These are phyloP conservation scores for Fusarium lateritium DNA, from an alignment of 2,329 filamentous ascomycete species.

Conservation along the genomic window DNA sequence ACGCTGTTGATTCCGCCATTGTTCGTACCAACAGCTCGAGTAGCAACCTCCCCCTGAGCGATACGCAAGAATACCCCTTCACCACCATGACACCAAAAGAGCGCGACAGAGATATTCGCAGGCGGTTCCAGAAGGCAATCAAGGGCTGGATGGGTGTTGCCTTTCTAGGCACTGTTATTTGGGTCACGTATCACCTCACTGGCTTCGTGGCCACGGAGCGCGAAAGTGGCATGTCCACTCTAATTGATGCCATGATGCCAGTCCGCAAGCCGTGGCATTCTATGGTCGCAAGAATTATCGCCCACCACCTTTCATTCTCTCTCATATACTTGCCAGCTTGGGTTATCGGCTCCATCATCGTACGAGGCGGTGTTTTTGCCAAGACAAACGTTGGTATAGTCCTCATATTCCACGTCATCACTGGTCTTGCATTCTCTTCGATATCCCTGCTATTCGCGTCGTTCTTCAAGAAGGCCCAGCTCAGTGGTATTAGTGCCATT, in stretches of 20 bases:
- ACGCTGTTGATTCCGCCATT: constrained; percentile 83
- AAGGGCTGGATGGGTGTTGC: constrained; percentile 83
- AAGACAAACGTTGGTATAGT: constrained; percentile 76
- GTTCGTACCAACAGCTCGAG: constrained; percentile 64
- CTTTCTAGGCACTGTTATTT: constrained; percentile 84
- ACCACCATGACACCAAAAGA: constrained; percentile 80
- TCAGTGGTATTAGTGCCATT: constrained; percentile 85
- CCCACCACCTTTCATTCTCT: constrained; percentile 85
- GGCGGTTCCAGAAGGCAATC: constrained; percentile 78
- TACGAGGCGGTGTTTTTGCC: constrained; percentile 74
- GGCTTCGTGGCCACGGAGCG: constrained; percentile 89
- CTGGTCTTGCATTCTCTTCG: constrained; percentile 83
- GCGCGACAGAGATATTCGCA: constrained; percentile 75
- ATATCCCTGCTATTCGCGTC: constrained; percentile 85
- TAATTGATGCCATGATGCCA: constrained; percentile 94
- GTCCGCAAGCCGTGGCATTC: constrained; percentile 81
- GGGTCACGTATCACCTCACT: constrained; percentile 88
- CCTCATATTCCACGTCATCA: constrained; percentile 80
- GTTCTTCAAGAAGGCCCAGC: constrained; percentile 89
- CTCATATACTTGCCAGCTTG: constrained; percentile 86
- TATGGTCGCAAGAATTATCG: constrained; percentile 81
- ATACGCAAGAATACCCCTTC: constrained; percentile 77
- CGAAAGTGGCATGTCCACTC: constrained; percentile 87
- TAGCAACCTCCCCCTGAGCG: constrained; percentile 52
- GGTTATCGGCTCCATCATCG: constrained; percentile 80